phyloP scores from a whole-genome alignment of 2,329 filamentous ascomycete genomes.

The Colletotrichum ledebouriae region DNA sequence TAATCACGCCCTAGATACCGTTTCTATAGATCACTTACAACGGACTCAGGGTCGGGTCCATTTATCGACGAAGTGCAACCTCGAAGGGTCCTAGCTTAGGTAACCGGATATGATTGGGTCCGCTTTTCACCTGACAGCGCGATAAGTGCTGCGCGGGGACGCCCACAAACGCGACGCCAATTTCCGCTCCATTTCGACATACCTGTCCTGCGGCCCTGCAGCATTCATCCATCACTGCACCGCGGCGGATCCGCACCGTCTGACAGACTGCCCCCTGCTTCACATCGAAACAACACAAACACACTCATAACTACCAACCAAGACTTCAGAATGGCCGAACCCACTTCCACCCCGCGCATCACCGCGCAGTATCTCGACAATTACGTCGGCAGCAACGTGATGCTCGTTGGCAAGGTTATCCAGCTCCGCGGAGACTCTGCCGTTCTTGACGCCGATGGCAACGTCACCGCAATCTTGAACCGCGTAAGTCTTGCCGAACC shows the following conservation, averaged over 20 bases:
- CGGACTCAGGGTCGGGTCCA: background rate
- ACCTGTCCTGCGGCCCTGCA: conserved; percentile 1
- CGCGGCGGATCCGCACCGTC: background rate
- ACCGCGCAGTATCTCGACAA: conserved; percentile 82
- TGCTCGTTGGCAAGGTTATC: conserved; percentile 86
- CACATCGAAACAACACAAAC: background rate
- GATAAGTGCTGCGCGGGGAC: conserved; percentile 26
- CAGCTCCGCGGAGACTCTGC: conserved; percentile 86
- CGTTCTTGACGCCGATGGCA: conserved; percentile 83
- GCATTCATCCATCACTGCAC: background rate
- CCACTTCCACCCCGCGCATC: conserved; percentile 82
- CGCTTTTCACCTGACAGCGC: conserved; percentile 38
- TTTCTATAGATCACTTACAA: conserved; percentile 30
- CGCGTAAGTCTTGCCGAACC: conserved; percentile 65
- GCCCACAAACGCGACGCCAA: conserved; percentile 17
- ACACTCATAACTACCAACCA: background rate
- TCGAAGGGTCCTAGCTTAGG: background rate
- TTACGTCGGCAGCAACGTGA: conserved; percentile 82
- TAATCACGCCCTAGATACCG: too few relatives aligned
- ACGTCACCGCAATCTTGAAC: conserved; percentile 80
- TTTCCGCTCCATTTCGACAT: conserved; percentile 1
- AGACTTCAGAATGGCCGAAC: conserved; percentile 72
- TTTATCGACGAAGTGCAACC: background rate
- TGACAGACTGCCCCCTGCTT: background rate
- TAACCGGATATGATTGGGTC: background rate